phyloP scores from a whole-genome alignment of 129 eudicot species.

The Oenanthe sinensis region DNA sequence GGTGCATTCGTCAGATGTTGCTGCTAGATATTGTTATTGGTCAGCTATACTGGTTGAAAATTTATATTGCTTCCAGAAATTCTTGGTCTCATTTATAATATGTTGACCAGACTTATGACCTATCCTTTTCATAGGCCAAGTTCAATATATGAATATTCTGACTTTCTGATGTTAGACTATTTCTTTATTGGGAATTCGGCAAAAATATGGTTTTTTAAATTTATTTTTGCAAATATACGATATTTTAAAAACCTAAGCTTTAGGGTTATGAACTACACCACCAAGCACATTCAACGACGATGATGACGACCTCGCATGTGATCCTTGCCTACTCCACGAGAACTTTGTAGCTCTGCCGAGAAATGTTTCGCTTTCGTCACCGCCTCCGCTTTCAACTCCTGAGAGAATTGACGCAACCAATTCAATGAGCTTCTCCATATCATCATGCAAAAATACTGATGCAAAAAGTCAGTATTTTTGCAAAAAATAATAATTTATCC shows the following conservation, averaged over 20 bases:
- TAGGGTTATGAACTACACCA: too few species aligned
- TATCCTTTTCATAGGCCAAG: neutral
- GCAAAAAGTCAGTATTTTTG: too few species aligned
- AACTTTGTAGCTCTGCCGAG: conserved; percentile 55
- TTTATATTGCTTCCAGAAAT: neutral
- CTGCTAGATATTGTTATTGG: neutral
- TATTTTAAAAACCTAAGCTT: too few species aligned
- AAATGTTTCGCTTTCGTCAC: conserved; percentile 83
- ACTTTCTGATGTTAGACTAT: neutral
- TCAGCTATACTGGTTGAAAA: neutral
- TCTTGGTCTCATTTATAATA: neutral
- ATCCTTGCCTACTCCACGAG: conserved; percentile 54
- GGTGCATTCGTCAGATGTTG: neutral
- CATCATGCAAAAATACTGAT: too few species aligned
- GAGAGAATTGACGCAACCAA: conserved; percentile 64
- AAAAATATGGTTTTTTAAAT: too few species aligned
- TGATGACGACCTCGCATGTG: conserved; percentile 33
- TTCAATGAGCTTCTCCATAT: conserved; percentile 57
- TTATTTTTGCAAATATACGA: too few species aligned
- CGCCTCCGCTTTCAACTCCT: conserved; percentile 90
- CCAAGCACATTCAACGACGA: conserved; percentile 17
- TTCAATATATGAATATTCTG: neutral
- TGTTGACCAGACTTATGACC: neutral
- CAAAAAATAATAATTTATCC: too few species aligned
- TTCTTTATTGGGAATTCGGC: too few species aligned